Evolutionary conservation across 345 rosid genomes (phyloP), one percentile per base, ranked within the genome.

Genomic region (Odontarrhena argentea): DNA sequence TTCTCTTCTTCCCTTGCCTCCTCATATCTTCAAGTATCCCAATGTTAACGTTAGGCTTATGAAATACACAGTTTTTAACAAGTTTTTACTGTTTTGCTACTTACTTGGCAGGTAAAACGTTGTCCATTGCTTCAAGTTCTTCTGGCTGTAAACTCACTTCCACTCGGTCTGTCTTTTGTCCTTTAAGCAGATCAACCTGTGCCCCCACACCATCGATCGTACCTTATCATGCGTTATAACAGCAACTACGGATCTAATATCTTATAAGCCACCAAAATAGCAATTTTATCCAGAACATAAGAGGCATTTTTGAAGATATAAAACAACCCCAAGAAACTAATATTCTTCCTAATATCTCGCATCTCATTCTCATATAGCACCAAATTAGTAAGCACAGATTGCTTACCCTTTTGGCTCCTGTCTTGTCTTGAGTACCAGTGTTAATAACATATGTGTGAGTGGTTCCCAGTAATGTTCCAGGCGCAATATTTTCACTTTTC

Each of bases 1-100:
- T 95, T 95, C 83, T 89, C 99, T 74, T 91, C 97, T 69, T 95
- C 97, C 65, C 99, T 82, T 24, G 99, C 99, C 80, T 91, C 99
- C 84, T 89, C 97, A 5, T 91, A 95, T 80, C 99, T 94, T 74
- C 40, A 24, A 55, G 47, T 46, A 64, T 26, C 58, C 26, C 46
- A 15, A 12, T 10, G 10, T 5, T 32, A 1, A 32, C 7, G 36
- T 32, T 32, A 49, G 51, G 56, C 38, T 6, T 0, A 5, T 32
- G 36, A 32, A 9, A 4, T 4, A 32, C 11, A 46, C 55, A 51
- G 10, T 53, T 53, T 30, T 32, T 37, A 49, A 42, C 22, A 9
- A 10, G 7, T 32, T 32, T 5, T 32, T 4, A 28, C 32, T 24
- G 69, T 25, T 18, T 7, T 47, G 35, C 32, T 32, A 77, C 96